phyloP scores from a whole-genome alignment of 2,329 filamentous ascomycete genomes.

The Herpotrichia juniperi region DNA sequence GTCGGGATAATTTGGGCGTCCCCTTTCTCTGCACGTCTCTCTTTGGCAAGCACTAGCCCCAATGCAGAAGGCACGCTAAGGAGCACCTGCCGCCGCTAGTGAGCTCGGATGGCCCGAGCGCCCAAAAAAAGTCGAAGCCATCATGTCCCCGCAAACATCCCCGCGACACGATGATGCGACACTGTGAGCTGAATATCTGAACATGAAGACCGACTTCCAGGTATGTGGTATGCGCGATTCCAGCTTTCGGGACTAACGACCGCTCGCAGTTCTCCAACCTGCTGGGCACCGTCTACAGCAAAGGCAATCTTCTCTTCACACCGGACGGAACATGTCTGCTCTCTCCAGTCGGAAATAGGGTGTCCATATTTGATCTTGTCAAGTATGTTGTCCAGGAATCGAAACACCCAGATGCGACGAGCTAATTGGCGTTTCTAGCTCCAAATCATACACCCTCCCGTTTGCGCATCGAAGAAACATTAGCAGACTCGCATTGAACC shows the following conservation, averaged over 20 bases:
- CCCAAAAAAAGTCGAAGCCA: constrained; percentile 45
- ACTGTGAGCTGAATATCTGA: constrained; percentile 24
- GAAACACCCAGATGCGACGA: background rate
- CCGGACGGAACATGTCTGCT: constrained; percentile 95
- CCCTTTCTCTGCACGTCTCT: constrained; percentile 46
- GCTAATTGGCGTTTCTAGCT: constrained; percentile 56
- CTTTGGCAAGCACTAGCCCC: constrained; percentile 47
- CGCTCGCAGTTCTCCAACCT: constrained; percentile 91
- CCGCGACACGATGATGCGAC: constrained; percentile 25
- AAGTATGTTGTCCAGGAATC: constrained; percentile 65
- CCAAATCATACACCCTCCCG: constrained; percentile 84
- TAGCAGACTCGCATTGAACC: constrained; percentile 82
- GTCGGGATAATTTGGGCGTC: constrained; percentile 46
- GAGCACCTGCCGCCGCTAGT: constrained; percentile 18
- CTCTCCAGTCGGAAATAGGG: constrained; percentile 94
- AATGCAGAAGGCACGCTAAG: constrained; percentile 40
- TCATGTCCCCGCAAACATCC: constrained; percentile 22
- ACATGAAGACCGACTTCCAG: constrained; percentile 99
- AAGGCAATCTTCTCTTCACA: constrained; percentile 95
- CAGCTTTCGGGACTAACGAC: constrained; percentile 25
- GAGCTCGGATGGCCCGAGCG: constrained; percentile 26
- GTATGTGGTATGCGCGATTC: constrained; percentile 55
- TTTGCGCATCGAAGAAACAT: constrained; percentile 97
- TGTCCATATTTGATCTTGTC: constrained; percentile 94
- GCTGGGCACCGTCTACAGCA: constrained; percentile 96